A percentile compares a stretch with the other conserved stretches of the same genome.
phyloP scores from a whole-genome alignment of 1,284 basidiomycete genomes.

The Neotropicomus parvogracilis region DNA sequence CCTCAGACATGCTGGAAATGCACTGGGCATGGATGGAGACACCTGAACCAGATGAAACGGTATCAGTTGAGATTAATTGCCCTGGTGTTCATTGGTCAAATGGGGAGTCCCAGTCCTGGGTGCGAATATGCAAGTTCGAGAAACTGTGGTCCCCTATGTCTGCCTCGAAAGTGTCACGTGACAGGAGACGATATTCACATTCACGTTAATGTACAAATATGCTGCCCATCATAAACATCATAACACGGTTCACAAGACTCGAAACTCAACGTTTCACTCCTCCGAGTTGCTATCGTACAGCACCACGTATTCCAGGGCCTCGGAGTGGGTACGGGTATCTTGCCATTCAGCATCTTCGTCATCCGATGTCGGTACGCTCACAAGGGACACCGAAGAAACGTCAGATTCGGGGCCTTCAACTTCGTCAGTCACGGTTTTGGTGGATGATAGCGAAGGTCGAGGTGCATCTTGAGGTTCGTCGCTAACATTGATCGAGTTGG shows the following conservation, averaged over 20 bases:
- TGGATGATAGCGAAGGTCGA: constrained; percentile 27
- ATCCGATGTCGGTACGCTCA: constrained; percentile 54
- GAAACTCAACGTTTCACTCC: constrained; percentile 30
- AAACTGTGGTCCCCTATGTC: constrained; percentile 1
- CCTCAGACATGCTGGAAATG: constrained; percentile 20
- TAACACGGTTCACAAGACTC: neutral
- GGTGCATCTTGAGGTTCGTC: constrained; percentile 7
- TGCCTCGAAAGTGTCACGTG: constrained; percentile 12
- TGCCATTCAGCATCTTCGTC: constrained; percentile 54
- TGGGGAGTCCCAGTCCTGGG: too few relatives aligned
- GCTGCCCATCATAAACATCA: too few relatives aligned
- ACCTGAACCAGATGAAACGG: neutral
- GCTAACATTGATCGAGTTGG: constrained; percentile 13
- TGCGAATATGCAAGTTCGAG: too few relatives aligned
- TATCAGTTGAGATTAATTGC: neutral
- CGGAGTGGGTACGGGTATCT: constrained; percentile 50
- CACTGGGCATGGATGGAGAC: constrained; percentile 11
- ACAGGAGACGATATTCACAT: too few relatives aligned
- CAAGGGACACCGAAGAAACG: constrained; percentile 56
- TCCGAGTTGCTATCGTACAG: constrained; percentile 64
- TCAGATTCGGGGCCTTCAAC: constrained; percentile 51
- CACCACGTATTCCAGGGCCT: constrained; percentile 61
- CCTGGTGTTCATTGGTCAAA: neutral
- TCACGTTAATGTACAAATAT: too few relatives aligned
- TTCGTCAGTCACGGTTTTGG: constrained; percentile 42